phyloP scores from a whole-genome alignment of 2,329 filamentous ascomycete species.

The Blumeriella jaapii region DNA sequence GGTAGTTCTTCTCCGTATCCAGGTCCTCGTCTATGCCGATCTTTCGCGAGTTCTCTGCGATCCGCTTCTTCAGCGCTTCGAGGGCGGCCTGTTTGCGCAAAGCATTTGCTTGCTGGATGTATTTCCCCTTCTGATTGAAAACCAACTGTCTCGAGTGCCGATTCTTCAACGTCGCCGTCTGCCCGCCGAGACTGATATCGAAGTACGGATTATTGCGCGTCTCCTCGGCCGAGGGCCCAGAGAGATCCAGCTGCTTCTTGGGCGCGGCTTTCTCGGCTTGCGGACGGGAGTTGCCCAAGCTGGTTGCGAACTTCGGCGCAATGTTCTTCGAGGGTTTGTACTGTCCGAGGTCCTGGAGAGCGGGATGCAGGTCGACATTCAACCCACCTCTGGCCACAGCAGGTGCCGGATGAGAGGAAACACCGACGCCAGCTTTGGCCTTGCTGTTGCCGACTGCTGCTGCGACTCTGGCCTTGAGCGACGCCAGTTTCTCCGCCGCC shows the following conservation, averaged over 20 bases:
- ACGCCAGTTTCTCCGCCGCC: slow-evolving; percentile 56
- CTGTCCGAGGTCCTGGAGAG: slow-evolving; percentile 47
- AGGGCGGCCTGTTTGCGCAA: slow-evolving; percentile 76
- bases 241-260: slow-evolving; percentile 43
- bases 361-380: slow-evolving; percentile 43
- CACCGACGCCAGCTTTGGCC: slow-evolving; percentile 34
- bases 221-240: slow-evolving; percentile 45
- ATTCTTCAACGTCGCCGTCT: slow-evolving; percentile 44
- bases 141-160: slow-evolving; percentile 65
- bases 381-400: slow-evolving; percentile 31
- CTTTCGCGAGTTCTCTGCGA: slow-evolving; percentile 76
- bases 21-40: slow-evolving; percentile 89
- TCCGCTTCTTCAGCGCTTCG: slow-evolving; percentile 89
- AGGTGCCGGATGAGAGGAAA: slow-evolving; percentile 28
- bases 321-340: slow-evolving; percentile 32
- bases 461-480: slow-evolving; percentile 68
- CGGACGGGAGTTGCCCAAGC: slow-evolving; percentile 29
- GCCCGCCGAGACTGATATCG: slow-evolving; percentile 54
- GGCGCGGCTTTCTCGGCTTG: slow-evolving; percentile 31
- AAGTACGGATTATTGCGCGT: slow-evolving; percentile 70
- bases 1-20: slow-evolving; percentile 79
- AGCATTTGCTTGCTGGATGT: slow-evolving; percentile 87
- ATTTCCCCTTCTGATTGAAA: slow-evolving; percentile 96
- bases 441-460: slow-evolving; percentile 51
- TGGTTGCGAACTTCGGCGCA: slow-evolving; percentile 29